Conservation (phyloP, 2,329 filamentous ascomycete species). For the Colletotrichum ledebouriae region DNA sequence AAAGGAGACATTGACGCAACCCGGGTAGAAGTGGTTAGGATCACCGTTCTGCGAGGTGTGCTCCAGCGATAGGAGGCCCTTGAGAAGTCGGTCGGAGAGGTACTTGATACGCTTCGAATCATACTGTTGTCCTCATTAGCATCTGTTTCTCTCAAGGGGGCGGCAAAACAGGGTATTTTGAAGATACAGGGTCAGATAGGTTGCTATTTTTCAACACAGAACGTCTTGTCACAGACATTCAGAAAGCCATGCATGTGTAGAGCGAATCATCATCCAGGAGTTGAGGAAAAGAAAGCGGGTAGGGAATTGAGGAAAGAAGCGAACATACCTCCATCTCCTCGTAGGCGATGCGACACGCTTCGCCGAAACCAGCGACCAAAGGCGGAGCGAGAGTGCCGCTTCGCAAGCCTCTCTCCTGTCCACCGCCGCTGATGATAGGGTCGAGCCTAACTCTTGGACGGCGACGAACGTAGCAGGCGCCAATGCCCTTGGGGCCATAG, state of each 20-base stretch:
- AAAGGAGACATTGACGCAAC: slow-evolving; percentile 98
- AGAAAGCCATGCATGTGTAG: slow-evolving; percentile 91
- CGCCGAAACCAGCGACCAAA: slow-evolving; percentile 91
- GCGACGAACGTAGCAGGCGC: slow-evolving; percentile 94
- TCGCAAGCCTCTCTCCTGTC: slow-evolving; percentile 93
- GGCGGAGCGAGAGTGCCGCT: slow-evolving; percentile 94
- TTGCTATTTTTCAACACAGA: slow-evolving; percentile 75
- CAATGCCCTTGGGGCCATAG: slow-evolving; percentile 97
- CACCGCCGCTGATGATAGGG: slow-evolving; percentile 95
- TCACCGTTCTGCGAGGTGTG: slow-evolving; percentile 95
- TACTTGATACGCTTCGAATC: slow-evolving; percentile 86
- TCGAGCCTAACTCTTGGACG: slow-evolving; percentile 94
- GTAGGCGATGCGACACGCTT: slow-evolving; percentile 92
- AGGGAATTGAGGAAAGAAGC: slow-evolving; percentile 31
- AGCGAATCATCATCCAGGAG: slow-evolving; percentile 81
- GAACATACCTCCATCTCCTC: slow-evolving; percentile 89
- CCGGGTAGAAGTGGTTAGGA: slow-evolving; percentile 86
- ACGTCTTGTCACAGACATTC: slow-evolving; percentile 75
- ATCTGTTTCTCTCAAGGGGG: not conserved
- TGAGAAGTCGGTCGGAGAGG: slow-evolving; percentile 86
- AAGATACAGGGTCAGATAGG: slow-evolving; percentile 67
- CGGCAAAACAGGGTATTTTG: not conserved
- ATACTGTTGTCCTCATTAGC: slow-evolving; percentile 71
- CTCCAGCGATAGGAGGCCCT: slow-evolving; percentile 88
- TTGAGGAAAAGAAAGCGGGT: slow-evolving; percentile 35